A percentile compares a stretch with the other conserved stretches of the same genome.
These are phyloP conservation scores for Rhodotorula mucilaginosa DNA, from an alignment of 1,284 basidiomycete genomes.

Conservation along the genomic window DNA sequence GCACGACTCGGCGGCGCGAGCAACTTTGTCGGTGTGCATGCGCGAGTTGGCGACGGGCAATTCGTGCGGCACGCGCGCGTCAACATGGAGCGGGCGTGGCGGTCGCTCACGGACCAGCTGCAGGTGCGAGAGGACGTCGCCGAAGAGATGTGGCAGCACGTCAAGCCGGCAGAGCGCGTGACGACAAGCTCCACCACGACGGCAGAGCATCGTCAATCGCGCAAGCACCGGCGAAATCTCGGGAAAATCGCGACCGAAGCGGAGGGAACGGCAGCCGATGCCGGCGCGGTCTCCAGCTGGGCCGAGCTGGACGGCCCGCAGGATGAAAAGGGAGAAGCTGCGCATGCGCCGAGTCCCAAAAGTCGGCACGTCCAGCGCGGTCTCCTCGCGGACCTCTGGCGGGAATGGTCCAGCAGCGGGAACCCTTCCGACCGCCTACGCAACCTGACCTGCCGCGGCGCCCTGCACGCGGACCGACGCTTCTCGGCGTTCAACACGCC, in stretches of 20 bases:
- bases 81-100: slow-evolving; percentile 34
- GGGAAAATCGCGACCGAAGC: no score
- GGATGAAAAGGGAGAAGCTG: neutral
- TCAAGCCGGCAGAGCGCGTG: slow-evolving; percentile 2
- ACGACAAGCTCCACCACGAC: neutral
- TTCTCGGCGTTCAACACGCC: slow-evolving; percentile 35
- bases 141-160: slow-evolving; percentile 26
- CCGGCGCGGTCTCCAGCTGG: neutral
- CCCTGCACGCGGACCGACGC: slow-evolving; percentile 22
- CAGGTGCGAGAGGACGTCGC: slow-evolving; percentile 5
- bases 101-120: neutral
- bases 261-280: neutral
- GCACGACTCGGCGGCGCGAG: slow-evolving; percentile 21
- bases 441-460: slow-evolving; percentile 29
- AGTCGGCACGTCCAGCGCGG: neutral
- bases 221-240: neutral
- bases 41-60: slow-evolving; percentile 64
- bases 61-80: slow-evolving; percentile 55
- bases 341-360: no score
- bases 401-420: neutral
- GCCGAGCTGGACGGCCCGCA: neutral
- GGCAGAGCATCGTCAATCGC: neutral
- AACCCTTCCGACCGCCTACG: slow-evolving; percentile 1
- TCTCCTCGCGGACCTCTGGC: slow-evolving; percentile 3
- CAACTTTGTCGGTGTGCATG: slow-evolving; percentile 58